A percentile compares a stretch with the other conserved stretches of the same genome.
phyloP scores from a whole-genome alignment of 306 rosid species.

The Astragalus membranaceus region DNA sequence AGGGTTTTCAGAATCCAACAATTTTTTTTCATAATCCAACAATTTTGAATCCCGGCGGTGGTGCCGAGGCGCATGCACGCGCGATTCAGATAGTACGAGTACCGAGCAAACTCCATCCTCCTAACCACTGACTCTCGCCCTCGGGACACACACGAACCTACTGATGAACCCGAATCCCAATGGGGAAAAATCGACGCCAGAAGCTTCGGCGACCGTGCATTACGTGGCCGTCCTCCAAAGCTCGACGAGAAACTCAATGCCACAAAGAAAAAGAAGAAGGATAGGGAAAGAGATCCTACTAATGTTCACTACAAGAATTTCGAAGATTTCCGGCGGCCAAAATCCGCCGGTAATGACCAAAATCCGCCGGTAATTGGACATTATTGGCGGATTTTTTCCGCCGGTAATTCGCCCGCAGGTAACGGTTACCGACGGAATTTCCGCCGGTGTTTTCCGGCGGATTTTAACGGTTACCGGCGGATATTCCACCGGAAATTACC shows the following conservation, averaged over 20 bases:
- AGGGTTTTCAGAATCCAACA: background rate
- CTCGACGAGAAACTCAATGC: conserved; percentile 55
- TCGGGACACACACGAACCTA: conserved; percentile 86
- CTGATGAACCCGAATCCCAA: conserved; percentile 83
- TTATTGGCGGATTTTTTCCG: too few relatives aligned
- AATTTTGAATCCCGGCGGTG: conserved; percentile 86
- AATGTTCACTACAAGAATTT: too few relatives aligned
- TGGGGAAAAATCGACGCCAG: conserved; percentile 74
- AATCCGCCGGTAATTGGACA: too few relatives aligned
- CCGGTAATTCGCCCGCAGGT: too few relatives aligned
- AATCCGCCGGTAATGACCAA: too few relatives aligned
- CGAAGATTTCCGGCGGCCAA: too few relatives aligned
- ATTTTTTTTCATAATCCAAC: too few relatives aligned
- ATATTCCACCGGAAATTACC: too few relatives aligned
- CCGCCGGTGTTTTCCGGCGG: too few relatives aligned
- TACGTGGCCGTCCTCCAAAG: conserved; percentile 62
- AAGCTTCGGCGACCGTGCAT: conserved; percentile 72
- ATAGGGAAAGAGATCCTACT: conserved; percentile 56
- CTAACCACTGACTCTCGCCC: conserved; percentile 82
- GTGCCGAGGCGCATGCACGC: conserved; percentile 99
- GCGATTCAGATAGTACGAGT: conserved; percentile 85
- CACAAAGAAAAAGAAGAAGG: conserved; percentile 66
- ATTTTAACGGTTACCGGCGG: too few relatives aligned
- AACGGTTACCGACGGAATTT: too few relatives aligned
- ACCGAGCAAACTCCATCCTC: conserved; percentile 75